A percentile compares a stretch with the other conserved stretches of the same genome.
Evolutionary conservation across 108 stramenopile genomes (phyloP).

Genomic region (Cyclotella sp.): DNA sequence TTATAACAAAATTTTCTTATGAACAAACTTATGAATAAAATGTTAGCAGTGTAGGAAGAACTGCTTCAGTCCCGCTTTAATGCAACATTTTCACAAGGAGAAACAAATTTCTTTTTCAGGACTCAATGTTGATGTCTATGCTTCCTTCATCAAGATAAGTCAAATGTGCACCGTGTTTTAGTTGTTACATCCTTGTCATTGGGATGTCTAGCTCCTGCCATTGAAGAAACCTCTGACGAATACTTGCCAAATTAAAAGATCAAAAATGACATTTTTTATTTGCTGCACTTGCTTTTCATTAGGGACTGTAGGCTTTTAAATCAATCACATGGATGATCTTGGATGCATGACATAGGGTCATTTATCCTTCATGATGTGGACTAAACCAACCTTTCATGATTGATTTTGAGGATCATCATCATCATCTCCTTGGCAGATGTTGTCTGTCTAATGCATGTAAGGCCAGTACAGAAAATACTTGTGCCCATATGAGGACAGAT

Average conservation of each 20-base stretch:
- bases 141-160: neutral
- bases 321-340: conserved; percentile 34
- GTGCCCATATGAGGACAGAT: conserved; percentile 15
- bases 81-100: conserved; percentile 33
- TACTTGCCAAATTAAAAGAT: conserved; percentile 11
- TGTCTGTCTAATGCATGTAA: conserved; percentile 34
- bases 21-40: too few relatives aligned
- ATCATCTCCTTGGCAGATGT: conserved; percentile 45
- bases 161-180: neutral
- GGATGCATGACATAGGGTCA: conserved; percentile 40
- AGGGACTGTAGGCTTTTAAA: conserved; percentile 69
- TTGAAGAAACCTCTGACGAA: conserved; percentile 1
- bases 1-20: neutral
- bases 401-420: conserved; percentile 65
- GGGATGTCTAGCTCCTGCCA: conserved; percentile 9
- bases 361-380: conserved; percentile 36
- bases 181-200: conserved; percentile 16
- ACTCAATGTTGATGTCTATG: conserved; percentile 2
- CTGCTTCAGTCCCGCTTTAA: conserved; percentile 47
- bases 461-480: neutral
- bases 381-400: conserved; percentile 41
- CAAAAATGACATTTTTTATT: conserved; percentile 61
- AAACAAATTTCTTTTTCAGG: conserved; percentile 38
- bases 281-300: conserved; percentile 75
- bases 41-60: conserved; percentile 38